Base-by-base conservation (phyloP, 2,329 filamentous ascomycete species). In the Biscogniauxia marginata region DNA sequence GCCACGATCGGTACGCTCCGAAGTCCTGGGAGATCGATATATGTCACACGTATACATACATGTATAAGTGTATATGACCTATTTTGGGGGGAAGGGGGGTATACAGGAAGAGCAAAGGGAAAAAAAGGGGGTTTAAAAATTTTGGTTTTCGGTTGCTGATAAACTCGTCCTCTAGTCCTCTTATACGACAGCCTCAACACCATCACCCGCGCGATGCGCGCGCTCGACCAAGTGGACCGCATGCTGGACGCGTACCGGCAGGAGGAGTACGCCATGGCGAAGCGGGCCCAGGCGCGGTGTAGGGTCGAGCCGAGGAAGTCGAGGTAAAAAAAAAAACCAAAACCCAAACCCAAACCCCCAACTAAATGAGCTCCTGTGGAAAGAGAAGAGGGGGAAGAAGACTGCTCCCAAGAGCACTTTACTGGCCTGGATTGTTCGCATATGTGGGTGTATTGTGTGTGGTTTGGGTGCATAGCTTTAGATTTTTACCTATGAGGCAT, bases 141-240 rank as follows among this genome's bases (percentile, higher is more conserved):
- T 3, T 21, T 46, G 46, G 4, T 23, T 52, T 16, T 6, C 22
- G 7, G 16, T 16, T 20, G 44, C 9, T 46, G 44, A n/a, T n/a
- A n/a, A n/a, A 45, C 48, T 30, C 44, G 7, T 25, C 16, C 9
- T n/a, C 13, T 55, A 71, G 69, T 67, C 43, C 63, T 71, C 24
- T 48, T 71, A 43, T 44, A 61, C 5, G 63, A 67, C 20, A 71
- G 70, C 45, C 48, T 64, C 6, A 62, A 52, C 44, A 63, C 67
- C 1, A 56, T 70, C n/a, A 64, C 60, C 5, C 63, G 60, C 19
- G 63, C 61, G 7, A 56, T 69, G 54, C 61, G 55, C 34, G 62
- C 62, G 11, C 55, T 70, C 18, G 69, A 71, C 9, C 63, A 57
- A 52, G 57, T 67, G 20, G 57, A 65, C 19, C 52, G 21, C 4